Evolutionary conservation across 1,284 basidiomycete species (phyloP).

Genomic region (Schizophyllum amplum): DNA sequence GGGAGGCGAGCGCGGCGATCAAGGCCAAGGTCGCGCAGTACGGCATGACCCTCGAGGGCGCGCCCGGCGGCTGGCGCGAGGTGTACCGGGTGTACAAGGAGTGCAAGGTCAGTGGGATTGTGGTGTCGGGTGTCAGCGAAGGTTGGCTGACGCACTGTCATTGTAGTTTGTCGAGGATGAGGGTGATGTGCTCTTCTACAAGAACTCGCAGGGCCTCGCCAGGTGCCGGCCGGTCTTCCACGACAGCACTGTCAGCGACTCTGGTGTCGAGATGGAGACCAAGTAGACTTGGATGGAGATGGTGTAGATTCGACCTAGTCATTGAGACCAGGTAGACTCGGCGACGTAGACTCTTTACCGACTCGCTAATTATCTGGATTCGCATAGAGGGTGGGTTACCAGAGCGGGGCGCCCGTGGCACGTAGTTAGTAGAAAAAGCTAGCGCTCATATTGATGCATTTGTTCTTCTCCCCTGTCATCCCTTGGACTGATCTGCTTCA

Average conservation of each 20-base stretch:
- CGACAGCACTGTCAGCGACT: conserved; percentile 69
- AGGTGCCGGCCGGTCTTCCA: conserved; percentile 55
- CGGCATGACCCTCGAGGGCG: conserved; percentile 54
- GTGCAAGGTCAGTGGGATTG: conserved; percentile 50
- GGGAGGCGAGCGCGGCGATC: conserved; percentile 90
- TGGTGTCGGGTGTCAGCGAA: not conserved
- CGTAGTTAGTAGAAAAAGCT: too few relatives aligned
- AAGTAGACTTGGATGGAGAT: conserved; percentile 21
- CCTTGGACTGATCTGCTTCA: too few relatives aligned
- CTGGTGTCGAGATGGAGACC: conserved; percentile 69
- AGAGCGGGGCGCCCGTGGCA: too few relatives aligned
- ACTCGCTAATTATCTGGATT: too few relatives aligned
- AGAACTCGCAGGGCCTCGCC: conserved; percentile 78
- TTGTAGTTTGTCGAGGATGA: conserved; percentile 84
- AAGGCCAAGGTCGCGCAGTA: conserved; percentile 68
- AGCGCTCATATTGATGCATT: too few relatives aligned
- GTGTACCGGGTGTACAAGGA: conserved; percentile 65
- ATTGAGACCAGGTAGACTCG: too few relatives aligned
- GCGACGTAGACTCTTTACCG: too few relatives aligned
- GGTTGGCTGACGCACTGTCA: conserved; percentile 11
- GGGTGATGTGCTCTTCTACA: conserved; percentile 88
- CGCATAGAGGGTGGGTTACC: too few relatives aligned
- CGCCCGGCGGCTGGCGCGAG: conserved; percentile 73
- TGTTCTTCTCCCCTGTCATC: too few relatives aligned
- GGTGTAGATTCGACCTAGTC: not conserved